Evolutionary conservation across 176 grass and related monocot genomes (phyloP).

Genomic region (Musa beccarii): DNA sequence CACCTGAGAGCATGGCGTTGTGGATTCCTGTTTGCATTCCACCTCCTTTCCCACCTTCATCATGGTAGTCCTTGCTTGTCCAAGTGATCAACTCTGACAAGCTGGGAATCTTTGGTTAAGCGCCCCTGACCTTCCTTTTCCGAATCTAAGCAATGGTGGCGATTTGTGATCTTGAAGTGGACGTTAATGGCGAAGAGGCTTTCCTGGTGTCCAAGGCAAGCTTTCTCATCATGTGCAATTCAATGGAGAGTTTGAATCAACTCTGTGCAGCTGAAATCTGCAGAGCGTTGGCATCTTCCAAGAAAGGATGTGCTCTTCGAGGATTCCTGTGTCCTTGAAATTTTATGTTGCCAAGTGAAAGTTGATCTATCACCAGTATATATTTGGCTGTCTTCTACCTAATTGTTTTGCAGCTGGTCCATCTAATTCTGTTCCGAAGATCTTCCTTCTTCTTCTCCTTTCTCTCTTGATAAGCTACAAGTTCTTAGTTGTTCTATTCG

Average conservation of each 20-base stretch:
- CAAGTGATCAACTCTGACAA: not conserved
- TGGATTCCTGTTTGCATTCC: not conserved
- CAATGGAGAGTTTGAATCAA: no score
- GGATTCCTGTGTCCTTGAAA: no score
- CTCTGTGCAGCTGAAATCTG: no score
- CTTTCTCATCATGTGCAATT: not conserved
- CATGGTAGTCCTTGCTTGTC: constrained; percentile 26
- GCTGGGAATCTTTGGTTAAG: constrained; percentile 19
- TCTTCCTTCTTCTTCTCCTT: no score
- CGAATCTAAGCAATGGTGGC: constrained; percentile 20
- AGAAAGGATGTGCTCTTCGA: not conserved
- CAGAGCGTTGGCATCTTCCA: not conserved
- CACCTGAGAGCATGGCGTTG: not conserved
- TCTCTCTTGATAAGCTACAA: no score
- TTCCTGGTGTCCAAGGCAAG: constrained; percentile 69
- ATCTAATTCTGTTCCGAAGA: no score
- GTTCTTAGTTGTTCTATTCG: no score
- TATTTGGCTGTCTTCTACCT: no score
- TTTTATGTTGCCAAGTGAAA: no score
- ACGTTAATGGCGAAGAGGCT: constrained; percentile 70
- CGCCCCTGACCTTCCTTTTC: constrained; percentile 14
- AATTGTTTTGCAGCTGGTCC: no score
- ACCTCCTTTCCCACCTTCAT: constrained; percentile 40
- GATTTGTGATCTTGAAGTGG: constrained; percentile 64
- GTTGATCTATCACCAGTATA: no score